phyloP scores from a whole-genome alignment of 257 asterid species.

The Knoxia roxburghii region DNA sequence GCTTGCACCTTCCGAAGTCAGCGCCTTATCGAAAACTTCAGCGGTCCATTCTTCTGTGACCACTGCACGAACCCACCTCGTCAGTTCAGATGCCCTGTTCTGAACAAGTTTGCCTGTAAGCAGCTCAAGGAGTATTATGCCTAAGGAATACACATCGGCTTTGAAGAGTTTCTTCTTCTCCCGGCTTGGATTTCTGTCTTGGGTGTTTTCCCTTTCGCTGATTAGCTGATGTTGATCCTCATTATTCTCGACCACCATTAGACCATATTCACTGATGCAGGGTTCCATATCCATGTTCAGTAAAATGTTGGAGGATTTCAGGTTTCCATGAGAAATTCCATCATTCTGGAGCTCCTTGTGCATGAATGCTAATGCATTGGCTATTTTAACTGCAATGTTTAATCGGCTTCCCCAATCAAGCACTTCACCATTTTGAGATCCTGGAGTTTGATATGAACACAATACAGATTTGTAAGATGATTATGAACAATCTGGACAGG shows the following conservation, averaged over 20 bases:
- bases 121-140: constrained; percentile 65
- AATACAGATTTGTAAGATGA: too few relatives aligned
- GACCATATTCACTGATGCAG: constrained; percentile 63
- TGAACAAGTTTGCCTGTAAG: constrained; percentile 55
- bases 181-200: constrained; percentile 26
- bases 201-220: too few relatives aligned
- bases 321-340: constrained; percentile 63
- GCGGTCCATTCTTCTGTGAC: constrained; percentile 78
- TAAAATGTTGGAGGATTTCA: constrained; percentile 69
- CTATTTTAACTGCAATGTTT: constrained; percentile 38
- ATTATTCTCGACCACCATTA: constrained; percentile 27
- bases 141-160: constrained; percentile 47
- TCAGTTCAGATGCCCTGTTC: constrained; percentile 36
- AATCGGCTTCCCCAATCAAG: constrained; percentile 59
- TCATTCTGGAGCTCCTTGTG: constrained; percentile 50
- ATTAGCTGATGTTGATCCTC: too few relatives aligned
- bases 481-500: neutral
- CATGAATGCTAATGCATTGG: constrained; percentile 58
- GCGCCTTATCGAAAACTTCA: constrained; percentile 58
- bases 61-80: constrained; percentile 65
- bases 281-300: constrained; percentile 53
- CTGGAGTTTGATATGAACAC: constrained; percentile 21
- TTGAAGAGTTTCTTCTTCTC: constrained; percentile 32
- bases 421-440: constrained; percentile 19
- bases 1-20: constrained; percentile 55